Conservation (phyloP, 257 asterid species). For the Solanum dulcamara region DNA sequence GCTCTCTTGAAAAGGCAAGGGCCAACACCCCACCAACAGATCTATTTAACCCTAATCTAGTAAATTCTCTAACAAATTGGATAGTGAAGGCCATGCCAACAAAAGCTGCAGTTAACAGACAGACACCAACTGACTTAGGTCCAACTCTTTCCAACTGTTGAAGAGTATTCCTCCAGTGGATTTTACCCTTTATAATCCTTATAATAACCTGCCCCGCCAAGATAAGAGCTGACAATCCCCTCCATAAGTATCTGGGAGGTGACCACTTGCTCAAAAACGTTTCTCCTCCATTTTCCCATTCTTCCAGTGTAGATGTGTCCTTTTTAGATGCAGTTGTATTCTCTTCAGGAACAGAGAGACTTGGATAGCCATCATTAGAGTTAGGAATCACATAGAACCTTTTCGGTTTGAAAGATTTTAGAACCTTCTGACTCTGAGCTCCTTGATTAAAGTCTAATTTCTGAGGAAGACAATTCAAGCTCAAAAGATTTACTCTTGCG, state of each 20-base stretch:
- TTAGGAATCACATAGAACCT: conserved; percentile 25
- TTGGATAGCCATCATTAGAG: conserved; percentile 41
- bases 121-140: conserved; percentile 89
- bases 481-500: conserved; percentile 5
- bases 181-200: conserved; percentile 47
- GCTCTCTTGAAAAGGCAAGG: conserved; percentile 77
- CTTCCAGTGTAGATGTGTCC: conserved; percentile 16
- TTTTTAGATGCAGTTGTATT: conserved; percentile 10
- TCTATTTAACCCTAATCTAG: conserved; percentile 80
- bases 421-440: conserved; percentile 16
- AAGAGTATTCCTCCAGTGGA: conserved; percentile 81
- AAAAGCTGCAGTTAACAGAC: too few species aligned
- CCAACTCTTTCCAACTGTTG: conserved; percentile 89
- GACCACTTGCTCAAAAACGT: conserved; percentile 61
- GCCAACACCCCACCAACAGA: conserved; percentile 97
- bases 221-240: conserved; percentile 67
- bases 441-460: conserved; percentile 23
- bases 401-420: conserved; percentile 12
- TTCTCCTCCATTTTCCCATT: conserved; percentile 18
- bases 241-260: conserved; percentile 87
- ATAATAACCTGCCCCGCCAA: conserved; percentile 72
- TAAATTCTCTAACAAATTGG: conserved; percentile 90
- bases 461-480: conserved; percentile 11
- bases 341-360: conserved; percentile 33
- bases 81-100: conserved; percentile 98